phyloP scores from a whole-genome alignment of 345 rosid genomes.

The Dipteronia sinensis region DNA sequence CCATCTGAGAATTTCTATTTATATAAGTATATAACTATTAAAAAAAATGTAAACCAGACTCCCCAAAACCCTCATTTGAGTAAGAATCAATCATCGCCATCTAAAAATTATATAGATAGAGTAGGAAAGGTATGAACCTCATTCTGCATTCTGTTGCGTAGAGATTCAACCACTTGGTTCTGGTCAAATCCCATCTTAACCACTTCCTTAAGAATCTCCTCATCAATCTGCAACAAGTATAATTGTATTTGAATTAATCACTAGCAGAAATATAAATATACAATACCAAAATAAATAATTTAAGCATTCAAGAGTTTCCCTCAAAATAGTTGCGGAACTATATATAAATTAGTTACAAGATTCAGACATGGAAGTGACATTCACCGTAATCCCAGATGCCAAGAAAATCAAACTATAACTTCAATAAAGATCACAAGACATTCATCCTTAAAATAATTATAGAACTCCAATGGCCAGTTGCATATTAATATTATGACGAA shows the following conservation, averaged over 20 bases:
- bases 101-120: constrained; percentile 7
- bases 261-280: neutral
- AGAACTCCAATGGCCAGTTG: neutral
- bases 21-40: neutral
- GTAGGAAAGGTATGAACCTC: constrained; percentile 52
- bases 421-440: neutral
- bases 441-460: neutral
- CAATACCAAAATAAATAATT: neutral
- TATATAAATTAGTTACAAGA: neutral
- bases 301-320: neutral
- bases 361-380: neutral
- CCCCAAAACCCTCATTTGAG: neutral
- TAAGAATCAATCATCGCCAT: neutral
- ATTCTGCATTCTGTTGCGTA: constrained; percentile 71
- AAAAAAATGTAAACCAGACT: neutral
- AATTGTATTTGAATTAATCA: neutral
- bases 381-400: constrained; percentile 2
- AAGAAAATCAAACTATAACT: neutral
- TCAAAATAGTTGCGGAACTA: neutral
- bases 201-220: constrained; percentile 80
- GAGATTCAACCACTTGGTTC: constrained; percentile 73
- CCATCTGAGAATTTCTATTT: neutral
- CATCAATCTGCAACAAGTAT: constrained; percentile 68
- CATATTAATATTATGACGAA: neutral
- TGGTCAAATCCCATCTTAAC: constrained; percentile 75